Evolutionary conservation across 2,329 filamentous ascomycete species (phyloP).

Genomic region (Neofusicoccum sp.): DNA sequence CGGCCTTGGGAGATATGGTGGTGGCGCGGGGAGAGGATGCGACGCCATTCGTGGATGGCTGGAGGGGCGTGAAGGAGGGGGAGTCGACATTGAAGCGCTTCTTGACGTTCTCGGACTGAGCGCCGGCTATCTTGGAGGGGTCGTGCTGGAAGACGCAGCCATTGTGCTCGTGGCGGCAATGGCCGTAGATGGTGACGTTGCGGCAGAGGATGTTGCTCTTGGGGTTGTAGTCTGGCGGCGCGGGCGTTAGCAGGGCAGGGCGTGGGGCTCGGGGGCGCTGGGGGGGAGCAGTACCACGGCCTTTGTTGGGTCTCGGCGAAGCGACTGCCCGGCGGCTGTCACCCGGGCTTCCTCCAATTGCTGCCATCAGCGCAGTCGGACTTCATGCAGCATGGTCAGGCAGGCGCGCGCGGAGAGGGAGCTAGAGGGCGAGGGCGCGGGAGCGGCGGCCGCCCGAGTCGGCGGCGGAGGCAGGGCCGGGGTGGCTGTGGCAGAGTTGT

Average conservation of each 20-base stretch:
- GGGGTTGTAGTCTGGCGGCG: conserved; percentile 17
- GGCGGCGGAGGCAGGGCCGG: conserved; percentile 14
- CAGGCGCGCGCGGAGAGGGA: conserved; percentile 3
- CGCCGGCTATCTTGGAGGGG: conserved; percentile 57
- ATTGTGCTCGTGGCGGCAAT: conserved; percentile 81
- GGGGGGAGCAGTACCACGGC: conserved; percentile 17
- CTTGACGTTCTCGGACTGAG: conserved; percentile 56
- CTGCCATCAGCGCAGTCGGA: conserved; percentile 18
- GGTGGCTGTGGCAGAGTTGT: conserved; percentile 6
- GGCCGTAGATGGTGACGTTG: conserved; percentile 89
- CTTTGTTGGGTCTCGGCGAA: conserved; percentile 19
- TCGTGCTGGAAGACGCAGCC: conserved; percentile 91
- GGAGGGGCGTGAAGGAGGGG: conserved; percentile 82
- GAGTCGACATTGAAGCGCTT: conserved; percentile 93
- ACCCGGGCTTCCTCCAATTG: conserved; percentile 20
- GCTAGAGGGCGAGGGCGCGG: conserved; percentile 12
- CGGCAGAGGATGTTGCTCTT: conserved; percentile 82
- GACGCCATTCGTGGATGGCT: conserved; percentile 48
- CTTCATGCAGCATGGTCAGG: conserved; percentile 19
- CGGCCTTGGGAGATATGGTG: conserved; percentile 83
- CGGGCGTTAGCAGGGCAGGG: background rate
- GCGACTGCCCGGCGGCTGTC: conserved; percentile 19
- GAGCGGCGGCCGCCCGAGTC: conserved; percentile 13
- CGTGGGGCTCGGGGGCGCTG: background rate
- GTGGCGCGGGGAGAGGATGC: conserved; percentile 60